Evolutionary conservation across 805 yeast species (phyloP), one percentile per base, ranked within the genome.

Genomic region (Millerozyma miso): DNA sequence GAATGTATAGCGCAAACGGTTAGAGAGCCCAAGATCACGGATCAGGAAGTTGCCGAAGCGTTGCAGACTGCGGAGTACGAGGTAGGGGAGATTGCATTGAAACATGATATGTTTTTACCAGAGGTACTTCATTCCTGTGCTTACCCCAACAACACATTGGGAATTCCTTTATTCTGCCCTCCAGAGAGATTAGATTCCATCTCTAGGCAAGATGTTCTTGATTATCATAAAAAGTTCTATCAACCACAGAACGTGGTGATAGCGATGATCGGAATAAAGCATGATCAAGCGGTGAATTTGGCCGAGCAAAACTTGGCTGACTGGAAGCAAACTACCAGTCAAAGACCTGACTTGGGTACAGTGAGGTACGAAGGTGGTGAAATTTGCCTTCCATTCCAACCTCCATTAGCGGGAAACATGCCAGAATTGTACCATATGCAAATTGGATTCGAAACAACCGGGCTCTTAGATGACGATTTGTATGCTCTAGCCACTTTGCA

Each of bases 401-500:
- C 65, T 5, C 74, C 74, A 15, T 44, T 68, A 8, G 65, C 60
- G 48, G 54, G 65, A 20, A 78, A 77, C 56, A 69, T 80, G 44
- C 91, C 93, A 8, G 91, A 87, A 50, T 79, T 90, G 48, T 84
- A 82, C 47, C 95, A 91, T 60, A 75, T 91, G 55, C 88, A 88
- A 60, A 74, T 93, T 31, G 96, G 85, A 1, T 93, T 86, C 59
- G 91, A 93, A 61, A 95, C 97, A 18, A 71, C 85, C 2, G 84
- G 96, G 1, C 83, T 89, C 26, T 77, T 80, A 40, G 83, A 85
- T 58, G 88, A 87, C 15, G 97, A 93, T 54, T 80, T 90, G 35
- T 93, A 93, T 56, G 95, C 96, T 1, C 69, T 89, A 33, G 97
- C 98, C 1, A 81, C 89, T 1, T 71, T 93, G 44, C 98, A 93